A percentile compares a stretch with the other conserved stretches of the same genome.
Evolutionary conservation across 2,329 filamentous ascomycete genomes (phyloP).

Genomic region (Aspergillus sp.): DNA sequence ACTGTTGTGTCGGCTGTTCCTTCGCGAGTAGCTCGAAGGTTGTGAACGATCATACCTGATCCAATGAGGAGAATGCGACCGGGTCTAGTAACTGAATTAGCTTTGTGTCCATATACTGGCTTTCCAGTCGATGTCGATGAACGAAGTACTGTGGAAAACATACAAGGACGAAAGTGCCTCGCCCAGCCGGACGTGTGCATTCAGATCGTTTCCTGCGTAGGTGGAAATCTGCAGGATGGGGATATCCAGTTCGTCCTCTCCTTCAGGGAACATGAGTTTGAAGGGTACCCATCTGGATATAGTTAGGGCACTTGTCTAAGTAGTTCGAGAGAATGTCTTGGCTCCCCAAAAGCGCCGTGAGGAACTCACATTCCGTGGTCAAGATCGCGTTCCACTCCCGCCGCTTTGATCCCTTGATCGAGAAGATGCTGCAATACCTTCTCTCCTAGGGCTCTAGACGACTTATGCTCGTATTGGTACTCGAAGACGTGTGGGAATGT

Average conservation of each 20-base stretch:
- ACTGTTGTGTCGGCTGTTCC: neutral
- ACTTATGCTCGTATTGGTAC: neutral
- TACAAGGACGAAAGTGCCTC: neutral
- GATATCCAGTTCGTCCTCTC: neutral
- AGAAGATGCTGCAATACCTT: neutral
- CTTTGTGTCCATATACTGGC: neutral
- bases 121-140: neutral
- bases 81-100: neutral
- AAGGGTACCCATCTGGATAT: neutral
- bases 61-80: neutral
- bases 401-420: neutral
- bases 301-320: neutral
- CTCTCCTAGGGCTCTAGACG: neutral
- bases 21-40: neutral
- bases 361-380: constrained; percentile 4
- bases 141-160: neutral
- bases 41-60: constrained; percentile 4
- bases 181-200: neutral
- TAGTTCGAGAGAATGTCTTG: too few relatives aligned
- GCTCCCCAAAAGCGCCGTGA: too few relatives aligned
- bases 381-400: neutral
- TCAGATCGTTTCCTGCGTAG: neutral
- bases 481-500: constrained; percentile 5
- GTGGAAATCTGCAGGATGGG: neutral
- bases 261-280: constrained; percentile 4